phyloP scores from a whole-genome alignment of 2,329 filamentous ascomycete genomes.

The Cryphonectria japonica region DNA sequence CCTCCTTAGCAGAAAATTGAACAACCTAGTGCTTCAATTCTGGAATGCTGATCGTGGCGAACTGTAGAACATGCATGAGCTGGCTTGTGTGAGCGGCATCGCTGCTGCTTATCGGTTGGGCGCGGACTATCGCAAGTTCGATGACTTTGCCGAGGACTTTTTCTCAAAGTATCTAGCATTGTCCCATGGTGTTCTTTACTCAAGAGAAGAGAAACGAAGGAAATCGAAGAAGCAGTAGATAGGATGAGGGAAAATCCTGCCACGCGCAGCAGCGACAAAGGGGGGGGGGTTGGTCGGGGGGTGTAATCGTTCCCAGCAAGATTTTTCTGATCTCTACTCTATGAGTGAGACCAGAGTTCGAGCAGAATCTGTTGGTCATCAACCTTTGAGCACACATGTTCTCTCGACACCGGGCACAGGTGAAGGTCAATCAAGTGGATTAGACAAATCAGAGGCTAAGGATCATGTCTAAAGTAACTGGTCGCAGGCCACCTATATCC shows the following conservation, averaged over 20 bases:
- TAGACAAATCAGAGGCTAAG: conserved; percentile 27
- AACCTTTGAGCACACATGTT: not conserved
- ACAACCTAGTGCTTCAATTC: not conserved
- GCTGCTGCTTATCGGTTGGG: conserved; percentile 72
- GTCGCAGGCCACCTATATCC: conserved; percentile 23
- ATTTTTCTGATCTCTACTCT: not conserved
- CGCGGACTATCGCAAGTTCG: conserved; percentile 64
- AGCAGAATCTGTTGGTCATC: not conserved
- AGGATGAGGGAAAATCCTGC: not conserved
- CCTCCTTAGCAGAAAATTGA: too few relatives aligned
- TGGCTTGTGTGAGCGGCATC: conserved; percentile 72
- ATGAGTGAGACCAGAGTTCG: not conserved
- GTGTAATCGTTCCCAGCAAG: not conserved
- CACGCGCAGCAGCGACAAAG: not conserved
- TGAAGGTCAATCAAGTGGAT: conserved; percentile 26
- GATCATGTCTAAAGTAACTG: conserved; percentile 25
- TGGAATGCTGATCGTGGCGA: not conserved
- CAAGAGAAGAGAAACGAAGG: conserved; percentile 40
- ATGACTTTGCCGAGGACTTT: conserved; percentile 54
- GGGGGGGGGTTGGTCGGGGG: not conserved
- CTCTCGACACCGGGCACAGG: not conserved
- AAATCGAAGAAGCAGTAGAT: conserved; percentile 10
- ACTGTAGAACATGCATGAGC: conserved; percentile 66
- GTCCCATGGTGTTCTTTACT: conserved; percentile 48
- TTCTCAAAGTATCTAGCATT: conserved; percentile 52